Evolutionary conservation across 2,329 filamentous ascomycete species (phyloP).

Genomic region (Colletotrichum musicola): DNA sequence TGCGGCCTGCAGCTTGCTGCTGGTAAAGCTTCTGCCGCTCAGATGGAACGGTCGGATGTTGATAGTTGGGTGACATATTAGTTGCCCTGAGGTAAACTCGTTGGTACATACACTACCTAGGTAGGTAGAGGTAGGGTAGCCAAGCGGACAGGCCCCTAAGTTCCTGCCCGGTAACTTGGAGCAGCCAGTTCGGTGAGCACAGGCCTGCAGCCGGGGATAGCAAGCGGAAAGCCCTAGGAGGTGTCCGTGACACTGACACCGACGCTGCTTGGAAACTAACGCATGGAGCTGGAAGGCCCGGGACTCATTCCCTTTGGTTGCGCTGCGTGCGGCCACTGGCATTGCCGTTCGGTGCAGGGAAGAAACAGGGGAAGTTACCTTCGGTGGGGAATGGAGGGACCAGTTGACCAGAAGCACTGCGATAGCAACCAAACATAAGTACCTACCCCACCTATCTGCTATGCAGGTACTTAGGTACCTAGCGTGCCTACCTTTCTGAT

Average conservation of each 20-base stretch:
- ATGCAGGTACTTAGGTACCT: background rate
- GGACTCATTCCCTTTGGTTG: conserved; percentile 11
- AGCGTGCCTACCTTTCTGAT: background rate
- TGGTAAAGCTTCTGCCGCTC: too few species aligned
- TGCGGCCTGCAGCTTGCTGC: too few species aligned
- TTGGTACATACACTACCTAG: too few species aligned
- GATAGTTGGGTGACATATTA: too few species aligned
- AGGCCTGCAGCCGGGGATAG: background rate
- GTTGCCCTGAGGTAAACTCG: too few species aligned
- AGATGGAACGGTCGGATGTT: too few species aligned
- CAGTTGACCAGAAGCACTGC: too few species aligned
- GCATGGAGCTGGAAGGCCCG: conserved; percentile 14
- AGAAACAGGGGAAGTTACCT: background rate
- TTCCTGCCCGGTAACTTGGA: background rate
- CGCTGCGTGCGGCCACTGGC: conserved; percentile 19
- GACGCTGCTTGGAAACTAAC: conserved; percentile 19
- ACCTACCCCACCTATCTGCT: too few species aligned
- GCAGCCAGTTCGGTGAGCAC: conserved; percentile 20
- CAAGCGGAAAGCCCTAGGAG: background rate
- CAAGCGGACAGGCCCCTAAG: too few species aligned
- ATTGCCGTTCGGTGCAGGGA: conserved; percentile 11
- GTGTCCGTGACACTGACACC: conserved; percentile 22
- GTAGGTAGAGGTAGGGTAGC: background rate
- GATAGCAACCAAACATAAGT: too few species aligned
- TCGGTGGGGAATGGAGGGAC: too few species aligned